These are phyloP conservation scores for Hemisphaericaspora subhashii DNA, from an alignment of 1,139 yeast species.

Conservation along the genomic window DNA sequence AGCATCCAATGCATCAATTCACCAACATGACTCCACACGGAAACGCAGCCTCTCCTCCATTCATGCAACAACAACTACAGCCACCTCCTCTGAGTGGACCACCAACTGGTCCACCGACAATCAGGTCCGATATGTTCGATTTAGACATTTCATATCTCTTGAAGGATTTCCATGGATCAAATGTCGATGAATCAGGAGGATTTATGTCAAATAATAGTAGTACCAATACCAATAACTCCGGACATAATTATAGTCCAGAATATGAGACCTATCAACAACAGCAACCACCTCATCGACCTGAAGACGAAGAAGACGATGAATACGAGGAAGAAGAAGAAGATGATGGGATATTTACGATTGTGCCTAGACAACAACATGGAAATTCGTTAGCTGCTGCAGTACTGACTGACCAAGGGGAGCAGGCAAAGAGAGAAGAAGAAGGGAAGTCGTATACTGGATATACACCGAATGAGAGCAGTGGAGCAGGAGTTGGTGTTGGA, in stretches of 20 bases:
- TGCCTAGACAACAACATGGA: constrained; percentile 19
- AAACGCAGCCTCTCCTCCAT: not conserved
- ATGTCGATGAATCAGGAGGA: not conserved
- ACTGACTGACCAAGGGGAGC: too few relatives aligned
- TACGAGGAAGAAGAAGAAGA: constrained; percentile 14
- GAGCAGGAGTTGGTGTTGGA: too few relatives aligned
- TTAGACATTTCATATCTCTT: constrained; percentile 14
- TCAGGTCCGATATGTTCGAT: not conserved
- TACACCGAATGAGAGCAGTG: too few relatives aligned
- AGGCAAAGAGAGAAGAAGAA: too few relatives aligned
- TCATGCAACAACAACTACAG: not conserved
- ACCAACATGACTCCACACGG: too few relatives aligned
- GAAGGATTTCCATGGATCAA: constrained; percentile 11
- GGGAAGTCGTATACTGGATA: too few relatives aligned
- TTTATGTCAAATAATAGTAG: too few relatives aligned
- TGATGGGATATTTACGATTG: constrained; percentile 15
- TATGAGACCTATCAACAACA: constrained; percentile 2
- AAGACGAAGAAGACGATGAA: constrained; percentile 13
- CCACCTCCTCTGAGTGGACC: constrained; percentile 4
- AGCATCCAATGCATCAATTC: too few relatives aligned
- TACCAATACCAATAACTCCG: not conserved
- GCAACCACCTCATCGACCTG: constrained; percentile 14
- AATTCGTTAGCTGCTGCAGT: constrained; percentile 14
- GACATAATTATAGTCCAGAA: not conserved
- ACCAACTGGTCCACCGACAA: not conserved